A percentile compares a stretch with the other conserved stretches of the same genome.
phyloP scores from a whole-genome alignment of 805 yeast genomes.

The Hanseniaspora taiwanica region DNA sequence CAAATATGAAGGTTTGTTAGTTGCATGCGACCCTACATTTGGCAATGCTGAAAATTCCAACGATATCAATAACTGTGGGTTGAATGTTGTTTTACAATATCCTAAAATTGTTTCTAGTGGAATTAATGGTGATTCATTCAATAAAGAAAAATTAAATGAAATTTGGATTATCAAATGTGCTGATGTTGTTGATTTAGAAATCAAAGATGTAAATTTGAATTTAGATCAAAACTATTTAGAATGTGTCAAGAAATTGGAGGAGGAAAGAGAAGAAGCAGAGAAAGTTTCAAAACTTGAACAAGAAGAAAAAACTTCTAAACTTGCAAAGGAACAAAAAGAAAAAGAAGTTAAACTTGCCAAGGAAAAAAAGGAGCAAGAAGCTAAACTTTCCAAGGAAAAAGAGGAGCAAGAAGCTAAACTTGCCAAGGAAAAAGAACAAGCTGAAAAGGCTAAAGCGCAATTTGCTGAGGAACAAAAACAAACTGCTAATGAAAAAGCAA shows the following conservation, averaged over 20 bases:
- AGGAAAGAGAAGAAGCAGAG: background rate
- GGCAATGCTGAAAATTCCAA: conserved; percentile 5
- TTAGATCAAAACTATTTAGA: background rate
- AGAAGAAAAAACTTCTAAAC: background rate
- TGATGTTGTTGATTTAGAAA: conserved; percentile 28
- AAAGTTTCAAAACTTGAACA: background rate
- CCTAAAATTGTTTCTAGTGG: conserved; percentile 29
- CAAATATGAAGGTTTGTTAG: conserved; percentile 43
- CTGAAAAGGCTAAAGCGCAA: background rate
- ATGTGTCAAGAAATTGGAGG: conserved; percentile 6
- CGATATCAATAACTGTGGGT: conserved; percentile 26
- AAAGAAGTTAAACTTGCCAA: no score
- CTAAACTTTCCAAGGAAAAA: background rate
- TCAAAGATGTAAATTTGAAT: conserved; percentile 22
- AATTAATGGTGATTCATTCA: conserved; percentile 18
- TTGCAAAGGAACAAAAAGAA: conserved; percentile 1
- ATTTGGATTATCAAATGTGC: conserved; percentile 20
- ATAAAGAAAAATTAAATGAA: conserved; percentile 16
- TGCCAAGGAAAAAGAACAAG: background rate
- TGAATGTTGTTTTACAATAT: conserved; percentile 41
- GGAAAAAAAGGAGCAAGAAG: conserved; percentile 1
- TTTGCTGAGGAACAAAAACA: background rate
- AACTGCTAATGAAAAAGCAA: background rate
- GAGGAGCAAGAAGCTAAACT: background rate
- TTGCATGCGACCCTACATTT: conserved; percentile 27